Base-by-base conservation (phyloP, 805 yeast genomes). In the Jamesozyma lodderae region DNA sequence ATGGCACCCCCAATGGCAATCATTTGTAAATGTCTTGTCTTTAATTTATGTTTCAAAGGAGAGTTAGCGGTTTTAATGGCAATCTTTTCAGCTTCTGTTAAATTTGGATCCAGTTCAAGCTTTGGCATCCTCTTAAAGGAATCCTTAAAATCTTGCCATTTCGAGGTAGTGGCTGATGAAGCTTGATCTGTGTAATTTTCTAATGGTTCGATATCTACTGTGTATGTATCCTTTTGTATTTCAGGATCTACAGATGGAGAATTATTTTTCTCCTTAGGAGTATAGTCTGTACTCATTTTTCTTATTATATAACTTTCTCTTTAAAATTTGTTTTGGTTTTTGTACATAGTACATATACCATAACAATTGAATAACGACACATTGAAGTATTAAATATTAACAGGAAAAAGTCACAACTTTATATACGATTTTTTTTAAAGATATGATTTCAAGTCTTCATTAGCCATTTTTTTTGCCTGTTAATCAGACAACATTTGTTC, bases 1-100 rank as follows among this genome's bases (percentile, higher is more conserved):
- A 79, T 76, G 43, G 79, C 70, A 49, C 84, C 83, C 44, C 83
- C 86, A 38, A 79, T 69, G 19, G 85, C 79, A 43, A 78, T 73
- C 78, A 78, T 73, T 56, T 75, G 81, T 62, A 63, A 66, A 60
- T 59, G 73, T 63, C 81, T 70, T 31, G 63, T 58, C 48, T 74
- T 75, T 52, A 77, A 58, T 11, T 70, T 64, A 46, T 73, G 68
- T 33, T 72, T 63, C 43, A 81, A 63, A 2, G 83, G 87, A 4
- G 83, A 64, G 41, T 66, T 64, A 19, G 81, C 77, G 3, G 61
- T 59, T 21, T 57, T 48, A 25, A 64, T 61, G 17, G 73, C 70
- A 42, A 64, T 66, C 51, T 68, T 69, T 65, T 66, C 76, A 37
- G 60, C 66, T 38, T 52, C 68, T 15, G 65, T 64, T 46, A 58